These are phyloP conservation scores for Trichosporon sp. DNA, from an alignment of 1,284 basidiomycete genomes.

Conservation along the genomic window DNA sequence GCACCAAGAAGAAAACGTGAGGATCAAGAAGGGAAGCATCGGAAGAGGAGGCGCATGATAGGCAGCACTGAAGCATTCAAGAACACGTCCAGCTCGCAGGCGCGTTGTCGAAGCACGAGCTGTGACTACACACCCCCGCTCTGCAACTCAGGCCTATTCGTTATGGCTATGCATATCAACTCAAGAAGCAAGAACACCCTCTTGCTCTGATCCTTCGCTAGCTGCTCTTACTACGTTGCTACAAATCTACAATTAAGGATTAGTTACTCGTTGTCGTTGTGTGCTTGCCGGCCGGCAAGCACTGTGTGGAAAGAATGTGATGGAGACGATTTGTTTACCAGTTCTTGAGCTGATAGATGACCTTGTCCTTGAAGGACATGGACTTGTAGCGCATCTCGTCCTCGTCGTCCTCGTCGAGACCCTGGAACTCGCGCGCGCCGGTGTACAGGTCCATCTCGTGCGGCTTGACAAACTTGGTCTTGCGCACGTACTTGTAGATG, in stretches of 20 bases:
- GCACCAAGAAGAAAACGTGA: too few species aligned
- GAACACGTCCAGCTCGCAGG: too few species aligned
- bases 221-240: slow-evolving; percentile 6
- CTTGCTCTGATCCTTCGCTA: background rate
- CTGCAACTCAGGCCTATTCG: background rate
- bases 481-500: slow-evolving; percentile 64
- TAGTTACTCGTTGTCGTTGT: background rate
- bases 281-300: background rate
- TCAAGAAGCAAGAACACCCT: background rate
- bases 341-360: slow-evolving; percentile 48
- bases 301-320: background rate
- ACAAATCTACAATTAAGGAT: slow-evolving; percentile 10
- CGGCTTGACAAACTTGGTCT: slow-evolving; percentile 62
- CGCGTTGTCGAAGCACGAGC: too few species aligned
- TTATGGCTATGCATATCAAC: background rate
- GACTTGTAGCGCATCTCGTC: slow-evolving; percentile 39
- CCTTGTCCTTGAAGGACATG: slow-evolving; percentile 47
- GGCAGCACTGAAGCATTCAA: too few species aligned
- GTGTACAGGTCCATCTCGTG: slow-evolving; percentile 67
- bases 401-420: slow-evolving; percentile 61
- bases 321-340: slow-evolving; percentile 36
- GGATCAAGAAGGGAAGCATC: too few species aligned
- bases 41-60: too few species aligned
- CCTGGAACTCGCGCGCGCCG: slow-evolving; percentile 67
- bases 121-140: too few species aligned